Evolutionary conservation across 495 filamentous ascomycete species (phyloP).

Genomic region (Delitschia confertaspora): DNA sequence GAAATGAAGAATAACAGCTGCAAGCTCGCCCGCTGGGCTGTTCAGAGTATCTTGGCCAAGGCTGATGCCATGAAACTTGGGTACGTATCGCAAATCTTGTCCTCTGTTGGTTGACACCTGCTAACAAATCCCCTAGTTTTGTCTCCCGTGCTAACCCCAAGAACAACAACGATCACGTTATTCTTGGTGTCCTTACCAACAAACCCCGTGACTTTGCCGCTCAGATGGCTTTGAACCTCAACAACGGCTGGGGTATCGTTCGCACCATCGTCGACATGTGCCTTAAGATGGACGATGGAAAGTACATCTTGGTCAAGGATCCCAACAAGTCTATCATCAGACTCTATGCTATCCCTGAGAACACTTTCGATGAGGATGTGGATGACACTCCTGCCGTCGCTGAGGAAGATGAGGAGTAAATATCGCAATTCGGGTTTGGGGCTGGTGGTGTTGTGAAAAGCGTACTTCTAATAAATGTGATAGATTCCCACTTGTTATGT

Average conservation of each 20-base stretch:
- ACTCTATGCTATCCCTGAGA: constrained; percentile 80
- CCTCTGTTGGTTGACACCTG: background rate
- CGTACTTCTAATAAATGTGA: too few species aligned
- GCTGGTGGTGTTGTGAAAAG: too few species aligned
- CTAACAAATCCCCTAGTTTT: constrained; percentile 49
- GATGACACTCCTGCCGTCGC: constrained; percentile 43
- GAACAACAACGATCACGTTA: constrained; percentile 78
- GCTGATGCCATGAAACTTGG: constrained; percentile 97
- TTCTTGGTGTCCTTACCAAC: constrained; percentile 92
- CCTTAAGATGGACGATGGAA: constrained; percentile 61
- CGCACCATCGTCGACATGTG: constrained; percentile 93
- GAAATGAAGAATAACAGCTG: constrained; percentile 99
- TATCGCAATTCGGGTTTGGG: too few species aligned
- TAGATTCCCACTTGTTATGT: too few species aligned
- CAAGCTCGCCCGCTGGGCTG: constrained; percentile 95
- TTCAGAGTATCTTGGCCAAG: constrained; percentile 88
- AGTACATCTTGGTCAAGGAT: constrained; percentile 71
- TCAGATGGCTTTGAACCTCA: constrained; percentile 95
- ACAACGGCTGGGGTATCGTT: constrained; percentile 98
- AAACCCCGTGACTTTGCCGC: constrained; percentile 92
- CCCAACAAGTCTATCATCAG: constrained; percentile 91
- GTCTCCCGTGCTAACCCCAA: constrained; percentile 90
- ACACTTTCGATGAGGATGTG: constrained; percentile 74
- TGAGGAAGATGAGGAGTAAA: constrained; percentile 40
- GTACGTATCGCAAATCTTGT: too few species aligned